Conservation (phyloP, 495 filamentous ascomycete genomes). For the Astrothelium subdiscretum region DNA sequence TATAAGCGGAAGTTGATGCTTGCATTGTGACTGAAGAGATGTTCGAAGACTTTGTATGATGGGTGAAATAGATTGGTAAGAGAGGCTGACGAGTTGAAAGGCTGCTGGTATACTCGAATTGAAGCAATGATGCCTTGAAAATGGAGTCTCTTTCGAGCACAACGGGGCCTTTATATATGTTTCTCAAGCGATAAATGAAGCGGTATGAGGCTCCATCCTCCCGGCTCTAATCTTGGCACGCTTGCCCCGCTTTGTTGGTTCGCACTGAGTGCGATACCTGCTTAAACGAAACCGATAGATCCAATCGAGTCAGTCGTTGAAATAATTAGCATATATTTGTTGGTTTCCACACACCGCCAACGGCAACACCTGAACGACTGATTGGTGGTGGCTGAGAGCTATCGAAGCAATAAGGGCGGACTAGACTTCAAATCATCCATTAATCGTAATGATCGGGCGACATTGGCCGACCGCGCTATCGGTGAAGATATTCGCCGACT, state of each 20-base stretch:
- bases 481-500: not conserved
- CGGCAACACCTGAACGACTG: too few species aligned
- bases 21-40: not conserved
- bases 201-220: not conserved
- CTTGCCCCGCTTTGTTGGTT: not conserved
- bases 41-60: not conserved
- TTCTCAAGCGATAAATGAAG: not conserved
- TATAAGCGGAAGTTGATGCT: slow-evolving; percentile 8
- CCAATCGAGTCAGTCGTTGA: not conserved
- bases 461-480: not conserved
- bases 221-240: not conserved
- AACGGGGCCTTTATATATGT: not conserved
- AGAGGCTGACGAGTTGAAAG: not conserved
- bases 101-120: not conserved
- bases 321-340: too few species aligned
- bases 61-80: not conserved
- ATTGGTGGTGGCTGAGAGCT: too few species aligned
- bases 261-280: not conserved
- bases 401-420: too few species aligned
- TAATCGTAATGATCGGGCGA: not conserved
- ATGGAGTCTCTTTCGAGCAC: not conserved
- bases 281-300: not conserved
- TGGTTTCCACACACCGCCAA: not conserved
- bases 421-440: too few species aligned
- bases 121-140: not conserved